Percentiles rank a stretch among this genome's conserved stretches.
phyloP scores from a whole-genome alignment of 2,329 filamentous ascomycete genomes.

The Hypoxylon sp. region DNA sequence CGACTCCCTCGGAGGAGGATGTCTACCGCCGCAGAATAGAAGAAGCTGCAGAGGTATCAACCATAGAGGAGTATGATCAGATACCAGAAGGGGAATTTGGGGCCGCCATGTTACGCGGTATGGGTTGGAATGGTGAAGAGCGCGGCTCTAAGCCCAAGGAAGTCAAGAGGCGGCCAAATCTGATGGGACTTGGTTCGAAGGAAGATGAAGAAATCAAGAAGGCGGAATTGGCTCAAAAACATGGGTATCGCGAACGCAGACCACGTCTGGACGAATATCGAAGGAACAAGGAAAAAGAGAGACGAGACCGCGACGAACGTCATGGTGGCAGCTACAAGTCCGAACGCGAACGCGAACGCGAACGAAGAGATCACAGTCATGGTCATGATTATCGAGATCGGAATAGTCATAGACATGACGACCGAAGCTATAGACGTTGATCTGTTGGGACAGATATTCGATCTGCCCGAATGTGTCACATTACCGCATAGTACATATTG shows the following conservation, averaged over 20 bases:
- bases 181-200: conserved; percentile 91
- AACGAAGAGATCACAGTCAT: conserved; percentile 53
- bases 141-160: conserved; percentile 68
- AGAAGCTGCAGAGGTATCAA: conserved; percentile 79
- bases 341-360: conserved; percentile 57
- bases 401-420: conserved; percentile 48
- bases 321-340: conserved; percentile 60
- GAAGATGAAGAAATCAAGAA: conserved; percentile 80
- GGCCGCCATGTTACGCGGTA: conserved; percentile 87
- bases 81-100: conserved; percentile 97
- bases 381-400: conserved; percentile 53
- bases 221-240: conserved; percentile 65
- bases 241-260: conserved; percentile 55
- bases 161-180: conserved; percentile 78
- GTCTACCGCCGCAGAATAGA: conserved; percentile 78
- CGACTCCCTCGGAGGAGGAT: conserved; percentile 69
- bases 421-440: conserved; percentile 43
- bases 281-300: conserved; percentile 60
- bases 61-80: conserved; percentile 85
- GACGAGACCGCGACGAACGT: conserved; percentile 58
- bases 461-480: neutral
- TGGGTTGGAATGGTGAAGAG: conserved; percentile 89
- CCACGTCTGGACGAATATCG: conserved; percentile 66
- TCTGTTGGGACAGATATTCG: neutral
- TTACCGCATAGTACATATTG: neutral